phyloP scores from a whole-genome alignment of 768 basidiomycete genomes.

The Leccinum obscurum region DNA sequence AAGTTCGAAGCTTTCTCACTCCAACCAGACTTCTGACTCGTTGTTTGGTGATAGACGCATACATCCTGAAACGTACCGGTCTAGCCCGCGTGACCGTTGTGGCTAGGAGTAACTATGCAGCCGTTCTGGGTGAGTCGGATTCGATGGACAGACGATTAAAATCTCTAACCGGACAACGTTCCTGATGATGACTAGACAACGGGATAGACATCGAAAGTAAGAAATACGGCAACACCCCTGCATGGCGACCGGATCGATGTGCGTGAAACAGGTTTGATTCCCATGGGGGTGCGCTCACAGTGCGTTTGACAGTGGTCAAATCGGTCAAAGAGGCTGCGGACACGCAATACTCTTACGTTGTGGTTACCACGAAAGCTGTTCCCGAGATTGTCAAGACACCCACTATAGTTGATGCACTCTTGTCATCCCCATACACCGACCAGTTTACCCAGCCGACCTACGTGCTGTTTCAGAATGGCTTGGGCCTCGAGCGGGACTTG shows the following conservation, averaged over 20 bases:
- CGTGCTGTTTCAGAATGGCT: constrained; percentile 69
- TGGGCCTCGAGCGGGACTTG: constrained; percentile 61
- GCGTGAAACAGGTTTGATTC: background rate
- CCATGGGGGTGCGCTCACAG: background rate
- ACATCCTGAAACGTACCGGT: constrained; percentile 56
- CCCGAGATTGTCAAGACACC: constrained; percentile 65
- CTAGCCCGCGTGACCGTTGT: constrained; percentile 68
- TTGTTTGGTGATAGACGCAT: constrained; percentile 43
- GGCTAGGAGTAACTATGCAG: constrained; percentile 67
- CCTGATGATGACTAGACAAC: constrained; percentile 35
- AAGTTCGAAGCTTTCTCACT: background rate
- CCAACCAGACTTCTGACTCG: background rate
- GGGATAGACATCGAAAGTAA: constrained; percentile 58
- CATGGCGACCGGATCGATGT: constrained; percentile 69
- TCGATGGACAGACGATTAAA: background rate
- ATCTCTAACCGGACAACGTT: background rate
- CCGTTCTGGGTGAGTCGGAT: constrained; percentile 43
- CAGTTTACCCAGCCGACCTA: constrained; percentile 54
- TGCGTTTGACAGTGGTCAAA: constrained; percentile 47
- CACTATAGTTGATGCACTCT: constrained; percentile 52
- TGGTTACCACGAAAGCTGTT: constrained; percentile 69
- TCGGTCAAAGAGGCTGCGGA: constrained; percentile 63
- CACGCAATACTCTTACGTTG: constrained; percentile 59
- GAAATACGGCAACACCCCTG: constrained; percentile 57
- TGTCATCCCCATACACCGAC: constrained; percentile 48